Evolutionary conservation across 2,329 filamentous ascomycete species (phyloP).

Genomic region (Juglanconis sp.): DNA sequence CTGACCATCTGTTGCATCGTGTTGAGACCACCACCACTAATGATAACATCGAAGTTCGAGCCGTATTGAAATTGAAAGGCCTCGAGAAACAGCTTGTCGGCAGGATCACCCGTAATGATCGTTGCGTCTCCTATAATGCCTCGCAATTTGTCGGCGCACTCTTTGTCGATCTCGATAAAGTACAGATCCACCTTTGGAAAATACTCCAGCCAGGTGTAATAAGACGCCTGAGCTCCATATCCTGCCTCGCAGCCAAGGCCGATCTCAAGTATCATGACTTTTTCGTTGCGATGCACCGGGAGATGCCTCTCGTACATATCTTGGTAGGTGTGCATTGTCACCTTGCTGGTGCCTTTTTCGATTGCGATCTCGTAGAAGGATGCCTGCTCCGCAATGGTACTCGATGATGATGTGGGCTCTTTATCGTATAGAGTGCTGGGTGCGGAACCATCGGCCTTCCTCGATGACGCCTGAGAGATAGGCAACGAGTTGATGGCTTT

Average conservation of each 20-base stretch:
- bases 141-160: slow-evolving; percentile 34
- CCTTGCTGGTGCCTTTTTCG: slow-evolving; percentile 37
- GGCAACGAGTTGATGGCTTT: too few relatives aligned
- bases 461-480: too few relatives aligned
- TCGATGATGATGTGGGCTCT: too few relatives aligned
- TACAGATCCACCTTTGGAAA: slow-evolving; percentile 37
- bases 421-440: too few relatives aligned
- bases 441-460: too few relatives aligned
- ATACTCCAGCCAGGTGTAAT: slow-evolving; percentile 39
- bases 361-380: slow-evolving; percentile 30
- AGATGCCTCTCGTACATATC: slow-evolving; percentile 40
- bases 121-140: slow-evolving; percentile 32
- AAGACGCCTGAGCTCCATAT: slow-evolving; percentile 36
- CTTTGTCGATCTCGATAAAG: slow-evolving; percentile 37
- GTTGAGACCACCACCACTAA: slow-evolving; percentile 37
- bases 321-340: slow-evolving; percentile 36
- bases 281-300: slow-evolving; percentile 27
- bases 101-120: slow-evolving; percentile 39
- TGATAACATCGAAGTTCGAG: slow-evolving; percentile 36
- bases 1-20: slow-evolving; percentile 37
- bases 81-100: slow-evolving; percentile 33
- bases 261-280: slow-evolving; percentile 39
- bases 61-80: slow-evolving; percentile 31
- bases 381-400: neutral
- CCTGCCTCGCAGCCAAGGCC: slow-evolving; percentile 39